Evolutionary conservation across 305 asterid genomes (phyloP).

Genomic region (Solanum hybrid): DNA sequence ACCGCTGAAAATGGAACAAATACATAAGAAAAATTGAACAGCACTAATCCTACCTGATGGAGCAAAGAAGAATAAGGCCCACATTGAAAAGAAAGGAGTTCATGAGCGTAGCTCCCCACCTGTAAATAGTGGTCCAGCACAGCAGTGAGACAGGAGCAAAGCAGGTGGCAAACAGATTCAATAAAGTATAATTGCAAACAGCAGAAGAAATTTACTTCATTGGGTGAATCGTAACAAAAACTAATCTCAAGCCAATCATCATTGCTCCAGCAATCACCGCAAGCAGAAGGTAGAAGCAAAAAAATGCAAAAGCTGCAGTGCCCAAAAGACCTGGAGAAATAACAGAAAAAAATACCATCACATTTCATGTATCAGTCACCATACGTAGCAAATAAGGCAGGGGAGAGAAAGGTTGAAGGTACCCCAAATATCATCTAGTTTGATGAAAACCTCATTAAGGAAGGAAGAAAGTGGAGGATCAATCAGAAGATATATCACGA

Average conservation of each 20-base stretch:
- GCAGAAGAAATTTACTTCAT: constrained; percentile 53
- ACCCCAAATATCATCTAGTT: constrained; percentile 93
- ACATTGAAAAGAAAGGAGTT: constrained; percentile 96
- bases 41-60: constrained; percentile 57
- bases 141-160: not conserved
- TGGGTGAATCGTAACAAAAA: constrained; percentile 82
- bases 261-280: constrained; percentile 96
- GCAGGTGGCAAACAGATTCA: not conserved
- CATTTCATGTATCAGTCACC: not conserved
- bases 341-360: constrained; percentile 11
- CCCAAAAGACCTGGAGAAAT: constrained; percentile 85
- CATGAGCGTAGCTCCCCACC: constrained; percentile 99
- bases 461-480: constrained; percentile 89
- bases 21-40: not conserved
- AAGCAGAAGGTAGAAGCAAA: constrained; percentile 94
- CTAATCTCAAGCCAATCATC: constrained; percentile 93
- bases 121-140: constrained; percentile 21
- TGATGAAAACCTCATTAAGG: constrained; percentile 85
- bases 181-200: not conserved
- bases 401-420: constrained; percentile 10
- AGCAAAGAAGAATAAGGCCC: constrained; percentile 94
- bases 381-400: constrained; percentile 1
- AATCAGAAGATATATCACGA: constrained; percentile 79
- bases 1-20: not conserved
- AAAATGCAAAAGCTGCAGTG: constrained; percentile 92